A percentile compares a stretch with the other conserved stretches of the same genome.
Conservation (phyloP, 2,329 filamentous ascomycete genomes). For the Talaromyces sp. region DNA sequence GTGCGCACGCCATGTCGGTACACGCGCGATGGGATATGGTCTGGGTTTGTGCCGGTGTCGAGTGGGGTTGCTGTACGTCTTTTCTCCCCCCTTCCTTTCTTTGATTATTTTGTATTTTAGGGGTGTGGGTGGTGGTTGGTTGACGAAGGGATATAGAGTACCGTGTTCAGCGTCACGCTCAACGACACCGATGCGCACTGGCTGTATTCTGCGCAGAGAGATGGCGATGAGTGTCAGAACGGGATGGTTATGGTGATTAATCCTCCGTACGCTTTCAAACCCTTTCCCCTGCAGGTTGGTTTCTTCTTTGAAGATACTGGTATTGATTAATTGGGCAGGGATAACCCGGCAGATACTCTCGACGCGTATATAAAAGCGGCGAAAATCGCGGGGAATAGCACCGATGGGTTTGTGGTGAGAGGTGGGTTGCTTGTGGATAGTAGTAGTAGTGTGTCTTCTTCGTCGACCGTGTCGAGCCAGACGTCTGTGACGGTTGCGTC, state of each 20-base stretch:
- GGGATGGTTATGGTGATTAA: conserved; percentile 52
- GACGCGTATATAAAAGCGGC: conserved; percentile 14
- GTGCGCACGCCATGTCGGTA: conserved; percentile 60
- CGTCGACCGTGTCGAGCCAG: background rate
- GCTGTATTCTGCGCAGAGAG: conserved; percentile 45
- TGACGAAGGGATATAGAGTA: background rate
- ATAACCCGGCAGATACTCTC: conserved; percentile 11
- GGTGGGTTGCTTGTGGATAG: background rate
- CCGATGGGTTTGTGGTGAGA: background rate
- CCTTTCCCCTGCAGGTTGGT: background rate
- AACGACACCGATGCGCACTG: conserved; percentile 43
- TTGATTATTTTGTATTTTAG: too few relatives aligned
- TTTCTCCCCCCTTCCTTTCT: background rate
- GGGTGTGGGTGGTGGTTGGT: background rate
- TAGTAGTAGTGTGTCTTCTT: background rate
- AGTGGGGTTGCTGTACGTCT: background rate
- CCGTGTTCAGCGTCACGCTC: conserved; percentile 42
- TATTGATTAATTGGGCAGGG: background rate
- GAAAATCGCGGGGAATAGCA: background rate
- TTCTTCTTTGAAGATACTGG: too few relatives aligned
- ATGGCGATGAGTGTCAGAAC: conserved; percentile 43
- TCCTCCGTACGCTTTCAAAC: conserved; percentile 33
- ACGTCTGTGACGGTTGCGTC: background rate
- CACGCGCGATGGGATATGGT: conserved; percentile 26
- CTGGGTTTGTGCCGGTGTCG: background rate